phyloP scores from a whole-genome alignment of 2,329 filamentous ascomycete species.

The Aureobasidium lini region DNA sequence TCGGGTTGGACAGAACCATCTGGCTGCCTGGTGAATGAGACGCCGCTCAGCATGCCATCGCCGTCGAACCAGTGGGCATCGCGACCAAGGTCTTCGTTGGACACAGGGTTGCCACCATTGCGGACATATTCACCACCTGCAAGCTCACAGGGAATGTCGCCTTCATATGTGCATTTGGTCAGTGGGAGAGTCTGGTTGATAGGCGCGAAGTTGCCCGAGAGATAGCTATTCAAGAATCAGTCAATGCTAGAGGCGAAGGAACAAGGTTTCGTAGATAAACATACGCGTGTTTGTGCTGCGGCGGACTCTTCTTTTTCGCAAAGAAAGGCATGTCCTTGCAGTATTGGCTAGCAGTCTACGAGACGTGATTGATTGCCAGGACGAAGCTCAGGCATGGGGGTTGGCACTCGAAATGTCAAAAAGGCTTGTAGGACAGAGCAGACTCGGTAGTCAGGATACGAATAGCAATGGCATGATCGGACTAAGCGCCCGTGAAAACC shows the following conservation, averaged over 20 bases:
- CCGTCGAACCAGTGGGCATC: slow-evolving; percentile 70
- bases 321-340: slow-evolving; percentile 15
- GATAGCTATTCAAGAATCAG: slow-evolving; percentile 39
- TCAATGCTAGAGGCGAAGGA: not conserved
- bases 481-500: not conserved
- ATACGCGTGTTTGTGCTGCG: slow-evolving; percentile 34
- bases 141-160: slow-evolving; percentile 56
- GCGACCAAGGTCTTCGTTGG: slow-evolving; percentile 52
- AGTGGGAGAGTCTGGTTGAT: slow-evolving; percentile 49
- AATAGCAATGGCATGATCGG: not conserved
- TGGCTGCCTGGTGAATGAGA: slow-evolving; percentile 47
- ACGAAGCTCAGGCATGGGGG: not conserved
- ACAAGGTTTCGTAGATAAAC: slow-evolving; percentile 6
- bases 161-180: slow-evolving; percentile 51
- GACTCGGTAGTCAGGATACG: no score
- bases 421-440: not conserved
- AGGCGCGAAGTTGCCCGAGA: slow-evolving; percentile 64
- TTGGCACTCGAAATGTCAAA: not conserved
- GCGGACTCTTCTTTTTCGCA: slow-evolving; percentile 23
- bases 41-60: slow-evolving; percentile 66
- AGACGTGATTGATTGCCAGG: not conserved
- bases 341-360: not conserved
- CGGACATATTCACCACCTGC: slow-evolving; percentile 63
- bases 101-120: slow-evolving; percentile 62
- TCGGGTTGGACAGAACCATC: slow-evolving; percentile 45